Evolutionary conservation across 2,329 filamentous ascomycete genomes (phyloP).

Genomic region (Aspergillus phoenicis): DNA sequence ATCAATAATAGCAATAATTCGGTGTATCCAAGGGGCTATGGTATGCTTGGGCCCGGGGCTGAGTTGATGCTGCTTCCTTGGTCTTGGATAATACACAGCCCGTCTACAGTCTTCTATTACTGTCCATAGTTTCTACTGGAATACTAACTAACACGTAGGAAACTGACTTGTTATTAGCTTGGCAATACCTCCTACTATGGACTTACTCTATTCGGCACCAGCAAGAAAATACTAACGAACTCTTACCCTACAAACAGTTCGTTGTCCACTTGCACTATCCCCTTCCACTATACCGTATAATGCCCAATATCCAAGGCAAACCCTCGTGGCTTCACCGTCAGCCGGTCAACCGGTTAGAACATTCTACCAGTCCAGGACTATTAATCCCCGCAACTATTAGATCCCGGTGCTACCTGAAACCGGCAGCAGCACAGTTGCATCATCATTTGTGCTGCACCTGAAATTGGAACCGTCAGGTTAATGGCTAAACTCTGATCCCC

Average conservation of each 20-base stretch:
- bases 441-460: background rate
- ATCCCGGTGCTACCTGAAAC: background rate
- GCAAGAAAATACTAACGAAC: background rate
- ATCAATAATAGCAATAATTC: background rate
- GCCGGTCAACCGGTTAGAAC: background rate
- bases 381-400: background rate
- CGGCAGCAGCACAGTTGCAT: background rate
- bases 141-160: too few species aligned
- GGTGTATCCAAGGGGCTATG: background rate
- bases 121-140: too few species aligned
- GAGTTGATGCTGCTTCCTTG: background rate
- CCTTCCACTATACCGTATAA: too few species aligned
- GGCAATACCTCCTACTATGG: too few species aligned
- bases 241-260: background rate
- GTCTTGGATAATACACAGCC: background rate
- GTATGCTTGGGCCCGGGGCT: background rate
- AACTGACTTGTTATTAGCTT: too few species aligned
- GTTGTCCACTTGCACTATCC: background rate
- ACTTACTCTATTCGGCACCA: too few species aligned
- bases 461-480: background rate
- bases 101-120: too few species aligned
- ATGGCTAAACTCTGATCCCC: conserved; percentile 1
- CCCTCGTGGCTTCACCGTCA: background rate
- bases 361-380: background rate
- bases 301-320: background rate